Evolutionary conservation across 163 green algal species (phyloP).

Genomic region (Chlamydomonas reinhardtii): DNA sequence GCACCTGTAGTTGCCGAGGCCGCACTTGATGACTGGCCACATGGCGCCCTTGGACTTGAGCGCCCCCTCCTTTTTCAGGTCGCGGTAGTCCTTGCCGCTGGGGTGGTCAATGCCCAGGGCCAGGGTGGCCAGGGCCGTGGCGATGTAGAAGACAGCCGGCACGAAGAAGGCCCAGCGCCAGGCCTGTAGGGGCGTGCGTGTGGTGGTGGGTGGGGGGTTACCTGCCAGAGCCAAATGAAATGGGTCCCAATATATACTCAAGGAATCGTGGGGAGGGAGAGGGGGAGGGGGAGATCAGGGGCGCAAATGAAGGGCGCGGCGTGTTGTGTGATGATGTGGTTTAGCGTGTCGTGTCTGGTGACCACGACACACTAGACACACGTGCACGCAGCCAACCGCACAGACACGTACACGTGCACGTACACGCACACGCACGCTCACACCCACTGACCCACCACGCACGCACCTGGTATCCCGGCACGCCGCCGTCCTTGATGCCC

Average conservation of each 20-base stretch:
- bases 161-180: slow-evolving; percentile 96
- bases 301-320: too few species aligned
- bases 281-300: too few species aligned
- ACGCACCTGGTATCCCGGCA: slow-evolving; percentile 51
- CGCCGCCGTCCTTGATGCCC: slow-evolving; percentile 60
- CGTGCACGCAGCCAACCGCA: too few species aligned
- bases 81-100: slow-evolving; percentile 69
- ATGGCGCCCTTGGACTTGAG: slow-evolving; percentile 47
- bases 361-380: too few species aligned
- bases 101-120: slow-evolving; percentile 66
- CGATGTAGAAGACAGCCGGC: slow-evolving; percentile 85
- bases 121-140: slow-evolving; percentile 74
- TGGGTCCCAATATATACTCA: too few species aligned
- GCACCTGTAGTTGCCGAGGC: slow-evolving; percentile 58
- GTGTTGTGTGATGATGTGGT: too few species aligned
- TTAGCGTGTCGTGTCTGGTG: too few species aligned
- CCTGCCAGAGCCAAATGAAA: too few species aligned
- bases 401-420: too few species aligned
- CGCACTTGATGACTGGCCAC: slow-evolving; percentile 52
- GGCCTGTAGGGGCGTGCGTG: slow-evolving; percentile 41
- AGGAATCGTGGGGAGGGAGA: too few species aligned
- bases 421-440: too few species aligned
- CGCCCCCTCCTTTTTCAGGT: slow-evolving; percentile 62
- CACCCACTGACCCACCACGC: background rate
- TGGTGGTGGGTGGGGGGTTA: too few species aligned